Conservation (phyloP, 2,329 filamentous ascomycete species). For the Trichothecium roseum region DNA sequence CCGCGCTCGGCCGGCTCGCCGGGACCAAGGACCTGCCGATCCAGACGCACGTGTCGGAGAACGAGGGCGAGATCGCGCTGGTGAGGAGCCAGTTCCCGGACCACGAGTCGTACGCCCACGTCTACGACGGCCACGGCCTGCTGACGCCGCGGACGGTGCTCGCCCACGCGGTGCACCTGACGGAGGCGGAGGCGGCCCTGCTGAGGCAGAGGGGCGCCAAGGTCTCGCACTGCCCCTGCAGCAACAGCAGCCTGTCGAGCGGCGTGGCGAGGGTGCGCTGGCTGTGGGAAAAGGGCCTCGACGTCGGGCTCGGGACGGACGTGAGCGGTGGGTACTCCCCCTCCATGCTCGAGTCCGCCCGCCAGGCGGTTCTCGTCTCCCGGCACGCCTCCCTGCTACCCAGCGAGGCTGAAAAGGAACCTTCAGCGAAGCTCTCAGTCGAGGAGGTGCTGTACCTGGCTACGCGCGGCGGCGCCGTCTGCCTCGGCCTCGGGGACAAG, state of each 20-base stretch:
- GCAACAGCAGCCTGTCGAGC: constrained; percentile 52
- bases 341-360: constrained; percentile 55
- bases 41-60: constrained; percentile 60
- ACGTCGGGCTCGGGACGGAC: constrained; percentile 58
- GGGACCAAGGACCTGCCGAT: constrained; percentile 30
- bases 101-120: constrained; percentile 44
- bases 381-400: constrained; percentile 54
- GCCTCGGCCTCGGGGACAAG: constrained; percentile 40
- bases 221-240: constrained; percentile 53
- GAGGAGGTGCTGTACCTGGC: constrained; percentile 48
- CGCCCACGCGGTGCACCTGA: constrained; percentile 56
- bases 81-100: constrained; percentile 45
- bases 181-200: constrained; percentile 40
- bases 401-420: constrained; percentile 32
- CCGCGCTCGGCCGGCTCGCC: constrained; percentile 45
- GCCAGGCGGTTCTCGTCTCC: constrained; percentile 71
- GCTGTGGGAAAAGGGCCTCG: constrained; percentile 46
- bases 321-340: constrained; percentile 52
- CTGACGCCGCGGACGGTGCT: constrained; percentile 47
- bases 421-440: constrained; percentile 34
- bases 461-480: constrained; percentile 49
- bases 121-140: constrained; percentile 46
- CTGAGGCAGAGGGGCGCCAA: constrained; percentile 40
- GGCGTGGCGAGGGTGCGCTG: constrained; percentile 48
- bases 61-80: constrained; percentile 45